Percentiles rank a stretch among this genome's conserved stretches.
Conservation (phyloP, 805 yeast species). For the Phaffomyces thermotolerans region DNA sequence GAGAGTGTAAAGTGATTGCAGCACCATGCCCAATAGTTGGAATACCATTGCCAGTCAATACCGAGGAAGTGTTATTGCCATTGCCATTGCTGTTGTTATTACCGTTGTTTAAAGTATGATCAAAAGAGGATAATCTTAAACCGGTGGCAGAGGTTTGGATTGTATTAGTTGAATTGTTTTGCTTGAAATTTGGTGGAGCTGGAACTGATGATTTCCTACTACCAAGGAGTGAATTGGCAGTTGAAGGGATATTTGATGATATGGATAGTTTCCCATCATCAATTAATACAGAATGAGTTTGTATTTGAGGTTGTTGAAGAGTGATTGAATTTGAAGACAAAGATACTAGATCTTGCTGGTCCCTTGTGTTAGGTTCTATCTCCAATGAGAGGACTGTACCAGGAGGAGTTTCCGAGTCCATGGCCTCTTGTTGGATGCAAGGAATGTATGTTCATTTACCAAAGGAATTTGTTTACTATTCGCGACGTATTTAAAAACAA, state of each 20-base stretch:
- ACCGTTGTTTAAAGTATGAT: slow-evolving; percentile 8
- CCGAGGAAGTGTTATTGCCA: background rate
- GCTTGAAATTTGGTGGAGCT: background rate
- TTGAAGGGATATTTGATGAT: slow-evolving; percentile 2
- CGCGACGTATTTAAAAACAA: background rate
- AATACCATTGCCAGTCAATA: background rate
- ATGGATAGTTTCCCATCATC: slow-evolving; percentile 6
- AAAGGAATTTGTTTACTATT: too few species aligned
- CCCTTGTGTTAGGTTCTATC: background rate
- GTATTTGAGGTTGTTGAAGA: background rate
- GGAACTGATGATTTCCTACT: background rate
- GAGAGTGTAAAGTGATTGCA: slow-evolving; percentile 12
- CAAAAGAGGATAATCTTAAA: slow-evolving; percentile 17
- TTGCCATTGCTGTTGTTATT: too few species aligned
- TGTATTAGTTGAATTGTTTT: slow-evolving; percentile 2
- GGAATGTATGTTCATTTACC: background rate
- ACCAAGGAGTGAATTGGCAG: slow-evolving; percentile 4
- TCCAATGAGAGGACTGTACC: slow-evolving; percentile 1
- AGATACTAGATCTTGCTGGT: background rate
- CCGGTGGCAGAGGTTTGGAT: slow-evolving; percentile 18
- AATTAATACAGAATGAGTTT: slow-evolving; percentile 4
- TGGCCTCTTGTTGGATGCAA: background rate
- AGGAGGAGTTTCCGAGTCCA: slow-evolving; percentile 4
- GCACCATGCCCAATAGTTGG: slow-evolving; percentile 3
- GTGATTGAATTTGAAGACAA: background rate